These are phyloP conservation scores for Fusarium compactum DNA, from an alignment of 2,329 filamentous ascomycete species.

Conservation along the genomic window DNA sequence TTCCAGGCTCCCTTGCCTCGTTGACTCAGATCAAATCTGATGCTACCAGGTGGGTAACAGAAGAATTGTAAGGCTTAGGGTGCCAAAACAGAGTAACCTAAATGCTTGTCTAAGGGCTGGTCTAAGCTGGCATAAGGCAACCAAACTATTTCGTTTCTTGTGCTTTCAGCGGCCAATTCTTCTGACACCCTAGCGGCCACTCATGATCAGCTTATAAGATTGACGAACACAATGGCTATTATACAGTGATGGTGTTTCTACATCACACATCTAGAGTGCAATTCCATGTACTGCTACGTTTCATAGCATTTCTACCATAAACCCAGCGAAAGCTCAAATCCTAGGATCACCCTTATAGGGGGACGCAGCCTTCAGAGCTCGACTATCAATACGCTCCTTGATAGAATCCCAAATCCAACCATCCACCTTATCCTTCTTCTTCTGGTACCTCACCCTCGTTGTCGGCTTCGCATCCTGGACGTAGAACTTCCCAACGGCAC, in stretches of 20 bases:
- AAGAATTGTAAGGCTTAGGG: background rate
- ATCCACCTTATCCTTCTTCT: slow-evolving; percentile 50
- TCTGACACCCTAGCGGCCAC: background rate
- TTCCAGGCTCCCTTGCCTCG: background rate
- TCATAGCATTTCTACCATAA: background rate
- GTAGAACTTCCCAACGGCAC: slow-evolving; percentile 55
- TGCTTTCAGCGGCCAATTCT: background rate
- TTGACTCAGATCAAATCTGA: background rate
- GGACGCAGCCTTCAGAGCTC: slow-evolving; percentile 21
- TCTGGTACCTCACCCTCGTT: slow-evolving; percentile 43
- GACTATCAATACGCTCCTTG: slow-evolving; percentile 50
- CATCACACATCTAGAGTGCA: background rate
- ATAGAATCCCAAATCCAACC: slow-evolving; percentile 58
- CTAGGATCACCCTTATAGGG: slow-evolving; percentile 8
- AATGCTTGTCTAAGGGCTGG: background rate
- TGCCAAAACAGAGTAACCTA: background rate
- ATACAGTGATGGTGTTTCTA: background rate
- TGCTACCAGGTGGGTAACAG: background rate
- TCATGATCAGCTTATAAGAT: background rate
- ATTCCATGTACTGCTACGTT: background rate
- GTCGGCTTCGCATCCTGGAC: slow-evolving; percentile 49
- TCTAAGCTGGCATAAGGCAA: background rate
- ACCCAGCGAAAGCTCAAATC: background rate
- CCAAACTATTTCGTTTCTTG: background rate
- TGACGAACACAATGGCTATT: background rate